These are phyloP conservation scores for Blastocladiella emersonii DNA, from an alignment of 371 early-diverging fungal species.

Conservation along the genomic window DNA sequence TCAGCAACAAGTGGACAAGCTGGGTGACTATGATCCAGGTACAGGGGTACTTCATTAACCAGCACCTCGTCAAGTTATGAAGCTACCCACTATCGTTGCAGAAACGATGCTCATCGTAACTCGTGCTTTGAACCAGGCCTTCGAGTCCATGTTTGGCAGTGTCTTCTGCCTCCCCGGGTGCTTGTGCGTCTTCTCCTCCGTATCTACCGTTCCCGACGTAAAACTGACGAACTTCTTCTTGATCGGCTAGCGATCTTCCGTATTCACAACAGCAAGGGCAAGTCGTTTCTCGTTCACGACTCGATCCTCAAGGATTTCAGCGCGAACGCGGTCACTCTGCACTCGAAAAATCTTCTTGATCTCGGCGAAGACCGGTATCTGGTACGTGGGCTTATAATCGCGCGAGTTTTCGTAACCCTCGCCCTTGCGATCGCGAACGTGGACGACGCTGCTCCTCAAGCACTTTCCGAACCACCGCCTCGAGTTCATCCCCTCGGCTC, in stretches of 20 bases:
- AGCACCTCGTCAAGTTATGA: conserved; percentile 24
- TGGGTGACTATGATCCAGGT: conserved; percentile 37
- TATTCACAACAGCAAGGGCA: conserved; percentile 14
- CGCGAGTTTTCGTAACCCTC: too few relatives aligned
- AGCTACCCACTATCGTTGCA: too few relatives aligned
- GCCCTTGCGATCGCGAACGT: too few relatives aligned
- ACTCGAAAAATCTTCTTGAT: conserved; percentile 94
- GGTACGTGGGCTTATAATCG: too few relatives aligned
- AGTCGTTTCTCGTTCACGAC: conserved; percentile 25
- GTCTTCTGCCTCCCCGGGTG: conserved; percentile 63
- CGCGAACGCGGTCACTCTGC: conserved; percentile 85
- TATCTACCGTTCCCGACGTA: too few relatives aligned
- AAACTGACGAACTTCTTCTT: too few relatives aligned
- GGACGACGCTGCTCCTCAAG: conserved; percentile 93
- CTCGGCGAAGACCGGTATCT: conserved; percentile 98
- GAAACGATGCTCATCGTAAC: too few relatives aligned
- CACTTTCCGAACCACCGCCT: conserved; percentile 86
- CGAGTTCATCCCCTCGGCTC: conserved; percentile 88
- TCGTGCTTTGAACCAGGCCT: too few relatives aligned
- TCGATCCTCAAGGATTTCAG: conserved; percentile 78
- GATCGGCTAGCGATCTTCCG: conserved; percentile 61
- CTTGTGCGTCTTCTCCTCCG: too few relatives aligned
- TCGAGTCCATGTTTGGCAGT: conserved; percentile 36
- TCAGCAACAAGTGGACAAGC: conserved; percentile 13
- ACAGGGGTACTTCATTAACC: conserved; percentile 36